Conservation (phyloP, 83 land plant species). For the Diphasiastrum complanatum region DNA sequence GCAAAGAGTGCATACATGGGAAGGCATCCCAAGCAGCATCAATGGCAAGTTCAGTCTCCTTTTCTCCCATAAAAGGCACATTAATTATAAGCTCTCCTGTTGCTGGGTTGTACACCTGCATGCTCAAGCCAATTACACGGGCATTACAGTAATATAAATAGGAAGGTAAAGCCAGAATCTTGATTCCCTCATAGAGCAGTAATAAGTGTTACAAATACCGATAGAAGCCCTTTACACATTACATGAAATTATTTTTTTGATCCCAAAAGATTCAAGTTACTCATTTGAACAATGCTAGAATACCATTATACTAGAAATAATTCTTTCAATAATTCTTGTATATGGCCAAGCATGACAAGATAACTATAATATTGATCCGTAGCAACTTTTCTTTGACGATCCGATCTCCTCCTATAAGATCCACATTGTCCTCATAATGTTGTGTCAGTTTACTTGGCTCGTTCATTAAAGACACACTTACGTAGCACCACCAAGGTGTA, state of each 20-base stretch:
- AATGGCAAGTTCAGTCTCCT: slow-evolving; percentile 33
- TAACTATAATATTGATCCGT: too few species aligned
- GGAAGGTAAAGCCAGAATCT: not conserved
- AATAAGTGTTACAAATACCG: not conserved
- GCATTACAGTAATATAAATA: not conserved
- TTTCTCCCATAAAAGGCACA: slow-evolving; percentile 34
- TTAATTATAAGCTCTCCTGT: slow-evolving; percentile 30
- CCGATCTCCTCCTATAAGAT: too few species aligned
- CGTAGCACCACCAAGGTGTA: too few species aligned
- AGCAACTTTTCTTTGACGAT: too few species aligned
- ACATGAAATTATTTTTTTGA: not conserved
- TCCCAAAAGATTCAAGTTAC: too few species aligned
- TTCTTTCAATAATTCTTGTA: too few species aligned
- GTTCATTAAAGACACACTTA: too few species aligned
- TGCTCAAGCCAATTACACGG: not conserved
- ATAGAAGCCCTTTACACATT: not conserved
- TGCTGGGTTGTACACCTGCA: slow-evolving; percentile 38
- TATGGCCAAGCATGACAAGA: too few species aligned
- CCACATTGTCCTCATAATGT: too few species aligned
- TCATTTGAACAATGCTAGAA: too few species aligned
- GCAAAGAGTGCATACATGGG: slow-evolving; percentile 14
- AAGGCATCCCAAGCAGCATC: slow-evolving; percentile 31
- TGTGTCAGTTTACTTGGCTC: too few species aligned
- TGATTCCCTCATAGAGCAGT: not conserved
- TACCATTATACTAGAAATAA: too few species aligned